Evolutionary conservation across 2,329 filamentous ascomycete species (phyloP), one percentile per base, ranked within the genome.

Genomic region (Macrophomina phaseolina): DNA sequence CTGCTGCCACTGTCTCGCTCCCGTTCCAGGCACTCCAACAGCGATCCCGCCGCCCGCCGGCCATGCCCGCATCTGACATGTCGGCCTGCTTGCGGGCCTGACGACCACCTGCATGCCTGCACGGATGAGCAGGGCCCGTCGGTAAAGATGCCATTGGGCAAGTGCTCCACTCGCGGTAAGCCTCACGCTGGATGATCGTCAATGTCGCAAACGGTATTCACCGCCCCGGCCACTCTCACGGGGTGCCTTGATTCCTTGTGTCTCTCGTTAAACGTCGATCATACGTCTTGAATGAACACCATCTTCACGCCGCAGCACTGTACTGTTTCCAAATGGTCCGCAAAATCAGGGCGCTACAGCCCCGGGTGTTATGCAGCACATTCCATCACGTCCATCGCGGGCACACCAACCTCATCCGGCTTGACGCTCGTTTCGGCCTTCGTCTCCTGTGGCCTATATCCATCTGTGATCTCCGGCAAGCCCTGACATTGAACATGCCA

Each of bases 121-220:
- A n/a, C 18, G 53, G 53, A 38, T 34, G 36, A 18, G 56, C 42
- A 61, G 28, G 58, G 42, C 42, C 14, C 18, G 30, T 40, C 58
- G 58, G 58, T 49, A 62, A 16, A n/a, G 16, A 62, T 30, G 58
- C 58, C 58, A 62, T 62, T 62, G 58, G 58, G 49, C n/a, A 38
- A n/a, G n/a, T 30, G 11, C 42, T 62, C 58, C 16, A 28, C n/a
- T 23, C 32, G 58, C 58, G 40, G 58, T 62, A 62, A 62, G 58
- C 58, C 58, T 62, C 58, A 62, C 58, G 42, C 45, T 48, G 32
- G n/a, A 32, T 16, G 55, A 46, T 46, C 55, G 28, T 14, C 55
- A 46, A 49, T 28, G 16, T 49, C 58, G 30, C 42, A 23, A n/a
- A 32, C 56, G 56, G 34, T 48, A 36, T 3, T 62, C 32, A 32